These are phyloP conservation scores for Fragilaria crotonensis DNA, from an alignment of 108 stramenopile species.

Conservation along the genomic window DNA sequence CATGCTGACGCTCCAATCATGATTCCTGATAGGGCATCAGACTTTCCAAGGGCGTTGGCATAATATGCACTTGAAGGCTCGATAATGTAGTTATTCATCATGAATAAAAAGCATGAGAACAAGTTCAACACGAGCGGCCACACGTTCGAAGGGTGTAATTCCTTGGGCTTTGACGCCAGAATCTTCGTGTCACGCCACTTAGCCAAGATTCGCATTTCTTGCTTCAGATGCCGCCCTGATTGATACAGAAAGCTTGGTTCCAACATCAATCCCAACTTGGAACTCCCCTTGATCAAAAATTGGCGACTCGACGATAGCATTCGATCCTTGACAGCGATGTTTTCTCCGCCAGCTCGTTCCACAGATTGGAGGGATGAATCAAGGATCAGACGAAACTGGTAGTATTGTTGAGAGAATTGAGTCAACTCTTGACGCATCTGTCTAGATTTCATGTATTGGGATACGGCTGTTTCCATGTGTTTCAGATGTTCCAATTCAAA, in stretches of 20 bases:
- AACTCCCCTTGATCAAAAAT: conserved; percentile 9
- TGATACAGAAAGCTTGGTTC: conserved; percentile 14
- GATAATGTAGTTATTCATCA: conserved; percentile 84
- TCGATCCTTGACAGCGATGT: background rate
- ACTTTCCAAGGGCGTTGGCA: conserved; percentile 61
- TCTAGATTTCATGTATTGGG: background rate
- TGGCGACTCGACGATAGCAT: conserved; percentile 7
- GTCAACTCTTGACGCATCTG: background rate
- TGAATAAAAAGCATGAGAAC: conserved; percentile 72
- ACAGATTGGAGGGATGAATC: background rate
- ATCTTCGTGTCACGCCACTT: conserved; percentile 29
- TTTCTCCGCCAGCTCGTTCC: background rate
- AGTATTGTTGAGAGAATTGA: background rate
- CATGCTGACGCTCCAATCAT: conserved; percentile 77
- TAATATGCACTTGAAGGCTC: conserved; percentile 74
- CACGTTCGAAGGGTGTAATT: conserved; percentile 28
- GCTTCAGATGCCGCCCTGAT: conserved; percentile 31
- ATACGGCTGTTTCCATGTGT: background rate
- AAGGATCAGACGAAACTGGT: background rate
- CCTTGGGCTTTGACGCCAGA: conserved; percentile 13
- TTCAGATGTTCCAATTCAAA: background rate
- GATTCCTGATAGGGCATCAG: conserved; percentile 63
- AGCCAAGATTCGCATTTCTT: conserved; percentile 24
- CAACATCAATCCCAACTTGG: conserved; percentile 8
- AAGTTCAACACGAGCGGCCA: conserved; percentile 57